Base-by-base conservation (phyloP, 2,329 filamentous ascomycete genomes). In the Aspergillus alliaceus region DNA sequence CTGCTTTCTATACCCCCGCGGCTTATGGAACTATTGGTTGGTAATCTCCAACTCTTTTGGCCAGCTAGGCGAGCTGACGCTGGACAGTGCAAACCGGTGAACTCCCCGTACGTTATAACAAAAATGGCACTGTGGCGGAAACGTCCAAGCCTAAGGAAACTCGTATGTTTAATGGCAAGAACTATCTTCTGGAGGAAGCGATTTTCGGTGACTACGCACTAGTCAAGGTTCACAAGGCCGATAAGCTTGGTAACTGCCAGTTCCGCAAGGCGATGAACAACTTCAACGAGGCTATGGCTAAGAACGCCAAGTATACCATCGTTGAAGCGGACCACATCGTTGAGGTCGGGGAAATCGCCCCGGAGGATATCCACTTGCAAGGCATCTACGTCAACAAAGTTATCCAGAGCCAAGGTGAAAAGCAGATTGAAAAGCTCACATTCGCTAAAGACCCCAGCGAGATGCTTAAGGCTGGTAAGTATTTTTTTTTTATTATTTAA, bases 261-360 rank as follows among this genome's bases (percentile, higher is more conserved):
- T 95, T 96, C 79, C 82, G 89, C 70, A 89, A 77, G 67, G 87
- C 89, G 0, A 90, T 89, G 54, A 89, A 89, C 73, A 87, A 88
- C 8, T 92, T 90, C 66, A 89, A 87, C 14, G 83, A 85, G 29
- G 82, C 90, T 62, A 91, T 91, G 89, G 90, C 88, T 61, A 92
- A 93, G 77, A 90, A 90, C 0, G 91, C 90, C 3, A 86, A 84
- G 59, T 70, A 90, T 49, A 89, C 90, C 42, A 91, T 96, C 51
- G 90, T 96, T 49, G 91, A 96, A 72, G 91, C 91, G 3, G 91
- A 96, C 69, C 82, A 93, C 64, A 91, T 96, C 59, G 91, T 96
- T 58, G 85, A 89, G 22, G 77, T 86, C 4, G 91, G 91, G 44
- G 83, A 85, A 27, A 86, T 96, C 40, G 82, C 86, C 47, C 86